Evolutionary conservation across 306 rosid species (phyloP), one percentile per base, ranked within the genome.

Genomic region (Cucurbita ficifolia): DNA sequence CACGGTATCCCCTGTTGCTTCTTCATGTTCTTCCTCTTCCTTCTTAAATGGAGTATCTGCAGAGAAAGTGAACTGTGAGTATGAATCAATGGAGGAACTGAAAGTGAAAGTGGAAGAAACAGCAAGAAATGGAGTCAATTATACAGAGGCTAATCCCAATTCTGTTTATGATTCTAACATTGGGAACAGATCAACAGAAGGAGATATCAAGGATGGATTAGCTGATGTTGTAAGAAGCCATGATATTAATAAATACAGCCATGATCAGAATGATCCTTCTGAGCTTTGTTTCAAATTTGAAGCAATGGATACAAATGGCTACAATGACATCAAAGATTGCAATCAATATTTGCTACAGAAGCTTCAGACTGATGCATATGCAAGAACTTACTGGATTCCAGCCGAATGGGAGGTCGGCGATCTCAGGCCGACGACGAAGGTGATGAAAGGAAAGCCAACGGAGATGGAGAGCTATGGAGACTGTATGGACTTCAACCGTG

Each of bases 131-230:
- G 33, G 56, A 70, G 33, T 40, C 22, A 5, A 19, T 19, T 39
- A 45, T 45, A 6, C 53, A 74, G 59, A 48, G 18, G 24, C 53
- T 40, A 50, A 72, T 60, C 46, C 46, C 45, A 61, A 70, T 73
- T 38, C 77, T 56, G 70, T 36, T 69, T 52, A 79, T 45, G 75
- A 48, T 50, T 73, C 39, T 52, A 80, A 61, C 59, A 55, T 57
- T 10, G 76, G 33, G 73, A 33, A 46, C 82, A 13, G 50, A 50
- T 78, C 58, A 38, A 67, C 80, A 77, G 60, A 71, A 51, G 82
- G 82, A 61, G 77, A 77, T 77, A 59, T 74, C 74, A 62, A 3
- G 69, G 77, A 70, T 33, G 81, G 76, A 52, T 60, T 78, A 40
- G 67, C 40, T 40, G 79, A 74, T 43, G 72, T 53, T 53, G 19